Base-by-base conservation (phyloP, 441 rosid genomes). In the Codiaeum variegatum region DNA sequence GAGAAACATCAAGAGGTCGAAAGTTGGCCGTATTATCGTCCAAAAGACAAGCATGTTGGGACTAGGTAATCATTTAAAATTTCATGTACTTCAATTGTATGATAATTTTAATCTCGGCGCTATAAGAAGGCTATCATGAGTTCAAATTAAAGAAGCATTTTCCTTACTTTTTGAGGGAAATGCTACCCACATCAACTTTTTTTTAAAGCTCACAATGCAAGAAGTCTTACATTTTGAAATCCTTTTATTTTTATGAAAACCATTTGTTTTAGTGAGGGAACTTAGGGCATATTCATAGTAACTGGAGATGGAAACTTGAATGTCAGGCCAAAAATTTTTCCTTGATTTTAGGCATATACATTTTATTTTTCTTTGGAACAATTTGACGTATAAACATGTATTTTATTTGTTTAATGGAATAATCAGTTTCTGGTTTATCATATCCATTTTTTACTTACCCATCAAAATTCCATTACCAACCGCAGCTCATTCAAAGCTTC, bases 41-140 rank as follows among this genome's bases (percentile, higher is more conserved):
- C 98, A 95, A 77, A 86, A 88, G 82, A 90, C 90, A 6, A 92
- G 99, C 84, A 91, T 92, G 97, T 76, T 95, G 77, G 99, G 99
- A 73, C 80, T 95, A 62, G 99, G 99, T 95, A 88, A 75, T 38
- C 55, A 34, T 42, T 56, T 40, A 4, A 71, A 63, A 58, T 69
- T 76, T 67, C 16, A 5, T 71, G 60, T 23, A 10, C 67, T 69
- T 59, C 26, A 9, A 40, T 23, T 40, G 19, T 24, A 10, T 54
- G 49, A 6, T 40, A 31, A 19, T 59, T 67, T 59, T 64, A 32
- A 23, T 18, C 1, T 59, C 19, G 7, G 19, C 29, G 40, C 19
- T 19, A 40, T 10, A 3, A 67, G 4, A 28, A 6, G 26, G 12
- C 46, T 62, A 5, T 60, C 18, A 6, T 16, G 15, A 13, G 11